phyloP scores from a whole-genome alignment of 2,329 filamentous ascomycete species.

The Chrysoporthe austroafricana region DNA sequence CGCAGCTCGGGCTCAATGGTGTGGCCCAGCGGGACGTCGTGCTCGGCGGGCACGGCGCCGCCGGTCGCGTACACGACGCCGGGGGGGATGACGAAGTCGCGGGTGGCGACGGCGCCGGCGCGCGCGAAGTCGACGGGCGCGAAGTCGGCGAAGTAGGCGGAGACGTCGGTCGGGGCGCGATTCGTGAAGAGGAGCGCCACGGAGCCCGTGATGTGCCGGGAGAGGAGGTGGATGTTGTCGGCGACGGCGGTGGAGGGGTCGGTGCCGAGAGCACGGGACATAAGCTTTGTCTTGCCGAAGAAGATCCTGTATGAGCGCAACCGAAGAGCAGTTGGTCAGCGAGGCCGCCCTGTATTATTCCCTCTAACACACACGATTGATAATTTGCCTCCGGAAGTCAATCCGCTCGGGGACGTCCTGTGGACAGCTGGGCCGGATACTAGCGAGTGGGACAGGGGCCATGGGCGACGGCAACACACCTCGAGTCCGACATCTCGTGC shows the following conservation, averaged over 20 bases:
- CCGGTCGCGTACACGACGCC: conserved; percentile 82
- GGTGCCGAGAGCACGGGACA: conserved; percentile 89
- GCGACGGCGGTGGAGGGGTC: conserved; percentile 78
- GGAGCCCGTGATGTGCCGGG: conserved; percentile 73
- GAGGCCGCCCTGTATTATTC: background rate
- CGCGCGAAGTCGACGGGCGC: conserved; percentile 86
- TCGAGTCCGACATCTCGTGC: conserved; percentile 80
- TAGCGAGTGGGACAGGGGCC: too few species aligned
- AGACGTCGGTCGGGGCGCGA: conserved; percentile 68
- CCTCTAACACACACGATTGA: background rate
- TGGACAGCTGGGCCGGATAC: background rate
- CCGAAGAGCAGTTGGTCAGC: conserved; percentile 5
- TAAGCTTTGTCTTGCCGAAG: conserved; percentile 99
- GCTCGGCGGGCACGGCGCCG: conserved; percentile 76
- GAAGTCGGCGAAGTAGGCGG: conserved; percentile 73
- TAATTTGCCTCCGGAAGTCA: too few species aligned
- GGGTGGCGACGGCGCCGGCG: conserved; percentile 75
- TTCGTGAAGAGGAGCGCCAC: conserved; percentile 92
- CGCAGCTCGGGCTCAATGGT: conserved; percentile 88
- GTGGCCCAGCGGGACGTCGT: conserved; percentile 87
- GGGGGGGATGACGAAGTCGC: conserved; percentile 78
- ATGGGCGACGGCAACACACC: conserved; percentile 54
- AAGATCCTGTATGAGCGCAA: conserved; percentile 67
- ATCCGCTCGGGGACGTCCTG: conserved; percentile 9
- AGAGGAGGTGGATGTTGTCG: conserved; percentile 73